Percentiles rank a stretch among this genome's conserved stretches.
phyloP scores from a whole-genome alignment of 371 early-diverging fungal species.

The Gilbertella persicaria region DNA sequence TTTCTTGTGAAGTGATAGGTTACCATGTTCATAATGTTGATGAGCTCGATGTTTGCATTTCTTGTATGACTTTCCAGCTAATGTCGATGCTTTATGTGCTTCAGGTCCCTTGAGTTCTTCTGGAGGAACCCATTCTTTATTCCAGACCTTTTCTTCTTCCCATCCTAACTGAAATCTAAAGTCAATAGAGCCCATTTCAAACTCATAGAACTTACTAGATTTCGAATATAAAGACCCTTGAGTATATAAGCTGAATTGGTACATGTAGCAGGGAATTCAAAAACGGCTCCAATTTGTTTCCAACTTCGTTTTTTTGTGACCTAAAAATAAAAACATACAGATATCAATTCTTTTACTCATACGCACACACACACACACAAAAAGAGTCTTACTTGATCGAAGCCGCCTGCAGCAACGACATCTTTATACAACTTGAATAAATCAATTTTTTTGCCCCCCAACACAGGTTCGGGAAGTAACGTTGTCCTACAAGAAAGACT shows the following conservation, averaged over 20 bases:
- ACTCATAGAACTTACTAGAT: slow-evolving; percentile 52
- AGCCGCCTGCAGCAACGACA: slow-evolving; percentile 71
- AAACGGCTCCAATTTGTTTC: slow-evolving; percentile 70
- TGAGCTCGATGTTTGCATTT: slow-evolving; percentile 25
- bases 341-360: not conserved
- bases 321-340: no score
- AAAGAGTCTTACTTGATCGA: slow-evolving; percentile 66
- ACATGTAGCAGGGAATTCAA: slow-evolving; percentile 79
- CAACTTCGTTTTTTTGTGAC: slow-evolving; percentile 76
- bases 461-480: slow-evolving; percentile 69
- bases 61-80: slow-evolving; percentile 45
- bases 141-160: slow-evolving; percentile 53
- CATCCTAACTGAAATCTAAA: slow-evolving; percentile 38
- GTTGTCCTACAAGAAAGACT: slow-evolving; percentile 46
- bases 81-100: slow-evolving; percentile 43
- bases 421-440: slow-evolving; percentile 66
- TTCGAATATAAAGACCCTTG: slow-evolving; percentile 72
- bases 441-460: slow-evolving; percentile 77
- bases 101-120: slow-evolving; percentile 43
- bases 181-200: not conserved
- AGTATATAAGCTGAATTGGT: slow-evolving; percentile 82
- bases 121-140: slow-evolving; percentile 48
- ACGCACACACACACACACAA: no score
- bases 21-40: slow-evolving; percentile 1
- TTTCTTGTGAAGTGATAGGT: not conserved